Conservation (phyloP, 192 early-diverging fungal species). For the Blastocladiella britannica region DNA sequence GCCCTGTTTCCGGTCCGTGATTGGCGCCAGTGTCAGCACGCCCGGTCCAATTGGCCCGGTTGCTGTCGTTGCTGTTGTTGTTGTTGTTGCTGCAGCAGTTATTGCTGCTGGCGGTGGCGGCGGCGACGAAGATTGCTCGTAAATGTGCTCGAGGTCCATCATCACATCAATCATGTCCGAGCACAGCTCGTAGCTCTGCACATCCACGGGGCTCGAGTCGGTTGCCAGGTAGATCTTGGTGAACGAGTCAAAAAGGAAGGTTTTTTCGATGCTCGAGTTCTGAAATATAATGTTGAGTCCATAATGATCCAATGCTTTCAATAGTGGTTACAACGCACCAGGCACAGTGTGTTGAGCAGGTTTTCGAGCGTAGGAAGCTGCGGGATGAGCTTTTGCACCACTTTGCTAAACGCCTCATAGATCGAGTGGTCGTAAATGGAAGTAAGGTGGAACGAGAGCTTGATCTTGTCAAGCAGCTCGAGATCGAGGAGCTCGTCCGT, state of each 20-base stretch:
- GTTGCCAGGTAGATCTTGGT: slow-evolving; percentile 90
- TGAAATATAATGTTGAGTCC: slow-evolving; percentile 8
- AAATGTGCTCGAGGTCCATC: slow-evolving; percentile 60
- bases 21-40: slow-evolving; percentile 6
- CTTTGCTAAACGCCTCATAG: slow-evolving; percentile 83
- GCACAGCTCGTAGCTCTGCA: slow-evolving; percentile 77
- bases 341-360: slow-evolving; percentile 76
- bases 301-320: slow-evolving; percentile 1
- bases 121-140: slow-evolving; percentile 21
- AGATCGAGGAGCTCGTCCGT: slow-evolving; percentile 64
- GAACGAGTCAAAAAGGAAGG: slow-evolving; percentile 72
- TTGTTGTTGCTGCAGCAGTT: background rate
- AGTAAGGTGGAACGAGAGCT: slow-evolving; percentile 66
- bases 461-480: slow-evolving; percentile 48
- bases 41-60: slow-evolving; percentile 7
- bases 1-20: slow-evolving; percentile 14
- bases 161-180: slow-evolving; percentile 88
- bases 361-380: slow-evolving; percentile 70
- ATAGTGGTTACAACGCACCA: slow-evolving; percentile 30
- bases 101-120: background rate
- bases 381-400: slow-evolving; percentile 75
- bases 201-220: slow-evolving; percentile 72
- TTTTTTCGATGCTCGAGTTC: slow-evolving; percentile 91
- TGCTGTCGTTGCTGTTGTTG: slow-evolving; percentile 5
- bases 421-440: slow-evolving; percentile 87